phyloP scores from a whole-genome alignment of 768 basidiomycete genomes.

The Mycena albidolilacea region DNA sequence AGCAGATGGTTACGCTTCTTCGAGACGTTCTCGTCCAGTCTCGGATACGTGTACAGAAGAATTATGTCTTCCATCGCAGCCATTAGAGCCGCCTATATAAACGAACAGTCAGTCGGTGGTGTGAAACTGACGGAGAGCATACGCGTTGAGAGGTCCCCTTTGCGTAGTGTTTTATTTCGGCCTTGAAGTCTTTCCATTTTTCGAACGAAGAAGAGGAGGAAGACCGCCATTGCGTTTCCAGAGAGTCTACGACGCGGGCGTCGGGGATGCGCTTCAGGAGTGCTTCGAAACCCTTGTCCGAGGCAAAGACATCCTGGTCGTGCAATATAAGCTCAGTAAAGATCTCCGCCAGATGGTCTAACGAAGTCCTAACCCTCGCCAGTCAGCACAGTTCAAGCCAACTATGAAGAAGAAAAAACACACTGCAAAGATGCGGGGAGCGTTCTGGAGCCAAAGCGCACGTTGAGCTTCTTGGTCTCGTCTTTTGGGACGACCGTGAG shows the following conservation, averaged over 20 bases:
- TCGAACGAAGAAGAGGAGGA: slow-evolving; percentile 69
- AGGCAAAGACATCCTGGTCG: slow-evolving; percentile 89
- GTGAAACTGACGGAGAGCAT: slow-evolving; percentile 1
- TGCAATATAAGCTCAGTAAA: slow-evolving; percentile 80
- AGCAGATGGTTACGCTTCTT: slow-evolving; percentile 98
- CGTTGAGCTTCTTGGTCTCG: slow-evolving; percentile 85
- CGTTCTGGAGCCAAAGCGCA: slow-evolving; percentile 61
- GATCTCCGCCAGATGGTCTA: slow-evolving; percentile 62
- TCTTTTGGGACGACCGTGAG: slow-evolving; percentile 89
- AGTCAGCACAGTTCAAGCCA: slow-evolving; percentile 10
- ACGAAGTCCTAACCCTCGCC: slow-evolving; percentile 55
- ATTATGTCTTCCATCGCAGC: slow-evolving; percentile 88
- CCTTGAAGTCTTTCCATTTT: slow-evolving; percentile 82
- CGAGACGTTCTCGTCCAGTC: slow-evolving; percentile 97
- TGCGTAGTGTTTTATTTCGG: slow-evolving; percentile 50
- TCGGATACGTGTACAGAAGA: slow-evolving; percentile 95
- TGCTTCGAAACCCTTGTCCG: slow-evolving; percentile 79
- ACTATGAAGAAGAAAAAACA: slow-evolving; percentile 44
- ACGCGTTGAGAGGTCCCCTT: slow-evolving; percentile 53
- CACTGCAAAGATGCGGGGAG: slow-evolving; percentile 86
- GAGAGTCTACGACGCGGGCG: slow-evolving; percentile 57
- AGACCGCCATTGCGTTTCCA: slow-evolving; percentile 73
- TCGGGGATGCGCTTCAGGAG: slow-evolving; percentile 86
- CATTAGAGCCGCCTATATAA: slow-evolving; percentile 50
- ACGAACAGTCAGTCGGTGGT: slow-evolving; percentile 26